Percentiles rank a stretch among this genome's conserved stretches.
phyloP scores from a whole-genome alignment of 495 filamentous ascomycete genomes.

The Xylaria bambusicola region DNA sequence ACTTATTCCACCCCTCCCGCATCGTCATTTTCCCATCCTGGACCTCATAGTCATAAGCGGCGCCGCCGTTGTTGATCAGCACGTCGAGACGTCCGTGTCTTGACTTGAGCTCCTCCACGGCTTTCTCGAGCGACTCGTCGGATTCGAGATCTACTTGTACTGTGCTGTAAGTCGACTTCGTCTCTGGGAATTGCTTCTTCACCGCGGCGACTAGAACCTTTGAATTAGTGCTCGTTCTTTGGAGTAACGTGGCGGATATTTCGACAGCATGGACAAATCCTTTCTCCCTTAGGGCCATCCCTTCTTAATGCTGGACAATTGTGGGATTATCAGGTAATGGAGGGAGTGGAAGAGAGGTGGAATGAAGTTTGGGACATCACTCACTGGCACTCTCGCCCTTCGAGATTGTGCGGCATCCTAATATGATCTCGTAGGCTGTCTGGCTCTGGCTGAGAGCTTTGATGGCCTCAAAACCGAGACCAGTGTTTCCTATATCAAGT shows the following conservation, averaged over 20 bases:
- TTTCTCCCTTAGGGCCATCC: no score
- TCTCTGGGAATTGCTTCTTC: slow-evolving; percentile 38
- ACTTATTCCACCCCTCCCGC: slow-evolving; percentile 47
- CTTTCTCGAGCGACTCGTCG: slow-evolving; percentile 53
- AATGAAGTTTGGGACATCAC: neutral
- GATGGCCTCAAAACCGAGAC: slow-evolving; percentile 52
- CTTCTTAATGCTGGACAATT: no score
- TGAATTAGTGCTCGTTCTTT: neutral
- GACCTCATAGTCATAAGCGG: slow-evolving; percentile 37
- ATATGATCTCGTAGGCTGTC: slow-evolving; percentile 48
- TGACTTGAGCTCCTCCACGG: slow-evolving; percentile 34
- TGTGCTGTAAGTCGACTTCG: slow-evolving; percentile 35
- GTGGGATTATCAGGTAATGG: no score
- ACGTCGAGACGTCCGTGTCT: slow-evolving; percentile 51
- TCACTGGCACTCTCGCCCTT: slow-evolving; percentile 49
- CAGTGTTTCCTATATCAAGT: slow-evolving; percentile 40
- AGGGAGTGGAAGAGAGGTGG: neutral
- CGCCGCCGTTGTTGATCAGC: slow-evolving; percentile 57
- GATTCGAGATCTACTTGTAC: slow-evolving; percentile 54
- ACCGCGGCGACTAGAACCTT: slow-evolving; percentile 21
- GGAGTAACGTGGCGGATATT: neutral
- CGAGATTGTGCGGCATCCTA: slow-evolving; percentile 45
- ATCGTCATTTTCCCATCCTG: slow-evolving; percentile 26
- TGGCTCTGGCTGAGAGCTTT: slow-evolving; percentile 44
- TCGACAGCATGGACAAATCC: neutral